Base-by-base conservation (phyloP, 805 yeast species). In the Ogataea pignaliae region DNA sequence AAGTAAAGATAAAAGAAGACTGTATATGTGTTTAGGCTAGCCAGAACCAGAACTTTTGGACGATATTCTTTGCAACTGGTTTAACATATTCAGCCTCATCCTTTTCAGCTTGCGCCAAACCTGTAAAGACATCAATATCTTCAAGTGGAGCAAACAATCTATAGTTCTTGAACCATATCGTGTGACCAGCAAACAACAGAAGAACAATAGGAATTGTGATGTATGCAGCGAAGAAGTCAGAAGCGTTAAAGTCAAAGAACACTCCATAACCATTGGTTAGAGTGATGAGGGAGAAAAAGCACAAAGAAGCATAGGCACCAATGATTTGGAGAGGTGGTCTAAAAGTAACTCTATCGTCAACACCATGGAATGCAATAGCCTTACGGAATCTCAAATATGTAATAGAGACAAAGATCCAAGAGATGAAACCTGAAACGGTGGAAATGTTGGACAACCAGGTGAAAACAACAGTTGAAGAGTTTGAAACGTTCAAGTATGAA, bases 231-330 rank as follows among this genome's bases (percentile, higher is more conserved):
- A 82, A 63, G 54, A 82, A 82, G 56, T 79, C 79, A 6, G 74
- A 59, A 1, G 59, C 71, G 10, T 66, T 68, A 68, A 79, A 79
- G 36, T 59, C 48, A 46, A 81, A 70, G 60, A 82, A 81, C 3
- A 76, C 79, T 3, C 73, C 78, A 58, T 81, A 85, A 44, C 90
- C 90, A 54, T 85, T 84, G n/a, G 89, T 83, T 37, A 85, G 41
- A 29, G 82, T 66, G 41, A 85, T 56, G n/a, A 85, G 29, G 5
- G 70, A 46, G 44, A 82, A 71, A 34, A 68, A 52, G 30, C 82
- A 62, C 7, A 78, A 73, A 29, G 51, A 41, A 47, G 75, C 75
- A 56, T 75, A 81, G 3, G 84, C 73, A 40, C 81, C 76, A 50
- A 66, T 74, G 34, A 85, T 82, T 62, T 79, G 85, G 21, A 74